Conservation (phyloP, 164 flowering plant genomes). For the Macadamia tetraphylla region DNA sequence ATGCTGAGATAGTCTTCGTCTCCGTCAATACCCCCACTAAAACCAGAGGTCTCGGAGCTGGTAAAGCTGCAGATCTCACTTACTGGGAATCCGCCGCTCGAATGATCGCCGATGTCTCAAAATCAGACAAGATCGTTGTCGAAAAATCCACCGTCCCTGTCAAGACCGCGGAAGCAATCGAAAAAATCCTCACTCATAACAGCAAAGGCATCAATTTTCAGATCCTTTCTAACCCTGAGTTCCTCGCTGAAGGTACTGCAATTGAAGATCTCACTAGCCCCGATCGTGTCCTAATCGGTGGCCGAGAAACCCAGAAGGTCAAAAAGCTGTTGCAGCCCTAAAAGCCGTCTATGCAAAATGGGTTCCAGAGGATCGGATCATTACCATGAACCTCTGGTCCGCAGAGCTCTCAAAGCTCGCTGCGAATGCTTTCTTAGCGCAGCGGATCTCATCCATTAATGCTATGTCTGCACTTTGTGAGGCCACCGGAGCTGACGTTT, state of each 20-base stretch:
- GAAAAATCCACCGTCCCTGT: slow-evolving; percentile 31
- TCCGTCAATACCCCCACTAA: slow-evolving; percentile 26
- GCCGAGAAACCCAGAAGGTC: slow-evolving; percentile 24
- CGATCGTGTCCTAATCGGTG: slow-evolving; percentile 25
- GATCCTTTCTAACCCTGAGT: slow-evolving; percentile 23
- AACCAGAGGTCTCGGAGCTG: slow-evolving; percentile 24
- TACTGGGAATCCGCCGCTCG: slow-evolving; percentile 29
- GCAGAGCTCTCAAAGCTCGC: slow-evolving; percentile 27
- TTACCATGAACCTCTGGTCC: slow-evolving; percentile 21
- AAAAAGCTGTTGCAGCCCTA: slow-evolving; percentile 16
- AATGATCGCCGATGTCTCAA: slow-evolving; percentile 27
- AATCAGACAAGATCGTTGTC: slow-evolving; percentile 27
- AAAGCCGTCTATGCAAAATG: slow-evolving; percentile 16
- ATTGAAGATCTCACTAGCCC: slow-evolving; percentile 17
- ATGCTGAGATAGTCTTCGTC: slow-evolving; percentile 21
- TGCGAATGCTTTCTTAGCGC: slow-evolving; percentile 19
- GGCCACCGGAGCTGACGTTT: slow-evolving; percentile 22
- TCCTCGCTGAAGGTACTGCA: slow-evolving; percentile 27
- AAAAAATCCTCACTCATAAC: slow-evolving; percentile 25
- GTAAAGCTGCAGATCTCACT: slow-evolving; percentile 25
- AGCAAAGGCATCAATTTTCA: slow-evolving; percentile 19
- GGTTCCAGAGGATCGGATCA: slow-evolving; percentile 18
- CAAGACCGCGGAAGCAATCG: slow-evolving; percentile 29
- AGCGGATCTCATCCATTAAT: slow-evolving; percentile 21
- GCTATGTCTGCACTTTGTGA: slow-evolving; percentile 25